Evolutionary conservation across 768 basidiomycete species (phyloP), one percentile per base, ranked within the genome.

Genomic region (Podaxis sp.): DNA sequence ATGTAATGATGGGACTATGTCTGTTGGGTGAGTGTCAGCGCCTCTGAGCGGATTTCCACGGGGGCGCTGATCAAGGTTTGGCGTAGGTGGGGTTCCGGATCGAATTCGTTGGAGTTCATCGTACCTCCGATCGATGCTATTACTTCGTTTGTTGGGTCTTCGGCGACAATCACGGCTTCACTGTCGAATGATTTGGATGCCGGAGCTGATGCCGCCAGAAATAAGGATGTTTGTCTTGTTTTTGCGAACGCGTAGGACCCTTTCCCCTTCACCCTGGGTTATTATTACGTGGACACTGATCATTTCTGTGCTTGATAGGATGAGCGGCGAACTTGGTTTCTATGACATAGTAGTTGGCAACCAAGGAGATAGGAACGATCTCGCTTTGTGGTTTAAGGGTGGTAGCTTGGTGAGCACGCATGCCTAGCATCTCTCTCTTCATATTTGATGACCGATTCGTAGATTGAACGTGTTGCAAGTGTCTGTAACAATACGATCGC

Each of bases 401-500:
- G 84, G 83, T 17, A 78, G 74, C 11, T 73, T 90, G 57, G 77
- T 74, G 46, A 61, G 70, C 63, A 56, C n/a, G 30, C 9, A 26
- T 51, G 30, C 24, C 0, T 42, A 9, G 17, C 24, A 4, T 54
- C n/a, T 19, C 2, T 17, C 13, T 12, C 7, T 24, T 39, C 33
- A 26, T 70, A 65, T 73, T 48, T 70, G 2, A 72, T 75, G 57
- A 74, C 76, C n/a, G 58, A 66, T 81, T 59, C 12, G 5, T 33
- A 80, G 87, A 64, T 80, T 71, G 67, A 80, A 61, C 73, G 79
- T 0, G 87, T 89, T 3, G 92, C 94, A 0, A 79, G 84, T 4
- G 81, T 84, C 0, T 88, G 87, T 73, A 83, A 77, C 65, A 93
- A 93, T 72, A 93, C 90, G 4, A 82, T 95, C 58, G 95, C 93